Evolutionary conservation across 441 rosid species (phyloP).

Genomic region (Erodium trifolium): DNA sequence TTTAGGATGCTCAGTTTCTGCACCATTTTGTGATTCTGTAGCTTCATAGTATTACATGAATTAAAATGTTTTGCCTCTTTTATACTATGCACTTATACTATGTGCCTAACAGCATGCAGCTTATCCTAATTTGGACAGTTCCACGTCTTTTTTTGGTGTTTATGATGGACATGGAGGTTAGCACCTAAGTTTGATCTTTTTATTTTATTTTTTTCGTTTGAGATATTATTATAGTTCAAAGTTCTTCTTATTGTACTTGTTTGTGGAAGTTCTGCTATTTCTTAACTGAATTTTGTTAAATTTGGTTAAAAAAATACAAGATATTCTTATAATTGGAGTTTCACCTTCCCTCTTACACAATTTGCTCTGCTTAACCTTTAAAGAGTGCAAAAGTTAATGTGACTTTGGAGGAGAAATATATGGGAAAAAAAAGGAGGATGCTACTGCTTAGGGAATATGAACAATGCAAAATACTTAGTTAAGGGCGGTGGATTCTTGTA

Average conservation of each 20-base stretch:
- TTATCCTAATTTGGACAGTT: slow-evolving; percentile 60
- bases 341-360: neutral
- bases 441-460: neutral
- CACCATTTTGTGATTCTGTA: neutral
- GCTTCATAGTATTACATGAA: neutral
- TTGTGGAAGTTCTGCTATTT: neutral
- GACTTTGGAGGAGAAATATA: neutral
- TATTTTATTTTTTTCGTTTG: neutral
- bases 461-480: neutral
- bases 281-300: neutral
- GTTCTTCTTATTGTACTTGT: neutral
- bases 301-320: neutral
- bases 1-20: neutral
- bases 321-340: neutral
- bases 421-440: neutral
- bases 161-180: slow-evolving; percentile 99
- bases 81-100: slow-evolving; percentile 21
- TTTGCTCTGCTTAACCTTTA: neutral
- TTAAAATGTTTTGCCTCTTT: slow-evolving; percentile 15
- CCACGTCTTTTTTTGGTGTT: slow-evolving; percentile 85
- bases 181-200: slow-evolving; percentile 12
- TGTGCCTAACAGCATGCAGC: slow-evolving; percentile 43
- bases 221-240: neutral
- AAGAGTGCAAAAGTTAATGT: neutral
- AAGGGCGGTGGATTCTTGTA: neutral